phyloP scores from a whole-genome alignment of 2,329 filamentous ascomycete species.

The Diaporthe aspalathi region DNA sequence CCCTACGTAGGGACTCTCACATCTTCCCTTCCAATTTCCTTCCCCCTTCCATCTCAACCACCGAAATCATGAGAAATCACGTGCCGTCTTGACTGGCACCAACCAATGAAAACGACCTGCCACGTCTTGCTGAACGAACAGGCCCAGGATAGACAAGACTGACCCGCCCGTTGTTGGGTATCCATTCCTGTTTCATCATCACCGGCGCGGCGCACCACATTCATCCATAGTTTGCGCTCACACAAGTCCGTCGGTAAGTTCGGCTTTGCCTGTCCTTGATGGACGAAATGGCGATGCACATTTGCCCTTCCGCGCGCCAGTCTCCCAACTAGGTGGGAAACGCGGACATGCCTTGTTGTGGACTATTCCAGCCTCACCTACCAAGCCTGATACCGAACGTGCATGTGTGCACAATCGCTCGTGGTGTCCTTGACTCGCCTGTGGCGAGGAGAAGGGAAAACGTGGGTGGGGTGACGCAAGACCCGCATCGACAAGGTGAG shows the following conservation, averaged over 20 bases:
- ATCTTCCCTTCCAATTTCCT: constrained; percentile 2
- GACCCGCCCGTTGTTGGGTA: not conserved
- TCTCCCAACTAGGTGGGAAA: constrained; percentile 19
- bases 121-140: not conserved
- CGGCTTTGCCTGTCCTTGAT: not conserved
- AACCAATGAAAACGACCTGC: constrained; percentile 13
- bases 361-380: constrained; percentile 11
- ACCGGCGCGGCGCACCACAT: constrained; percentile 20
- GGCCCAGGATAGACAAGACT: not conserved
- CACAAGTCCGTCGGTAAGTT: constrained; percentile 23
- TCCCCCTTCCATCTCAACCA: constrained; percentile 2
- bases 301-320: not conserved
- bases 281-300: not conserved
- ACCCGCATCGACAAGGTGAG: not conserved
- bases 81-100: constrained; percentile 24
- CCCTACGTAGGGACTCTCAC: too few species aligned
- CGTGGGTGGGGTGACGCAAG: constrained; percentile 1
- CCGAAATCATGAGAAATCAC: constrained; percentile 29
- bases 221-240: constrained; percentile 24
- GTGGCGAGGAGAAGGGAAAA: not conserved
- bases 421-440: not conserved
- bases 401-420: constrained; percentile 3
- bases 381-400: constrained; percentile 5
- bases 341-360: constrained; percentile 33
- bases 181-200: not conserved